A percentile compares a stretch with the other conserved stretches of the same genome.
phyloP scores from a whole-genome alignment of 164 flowering plant species.

The Magnolia kwangsiensis region DNA sequence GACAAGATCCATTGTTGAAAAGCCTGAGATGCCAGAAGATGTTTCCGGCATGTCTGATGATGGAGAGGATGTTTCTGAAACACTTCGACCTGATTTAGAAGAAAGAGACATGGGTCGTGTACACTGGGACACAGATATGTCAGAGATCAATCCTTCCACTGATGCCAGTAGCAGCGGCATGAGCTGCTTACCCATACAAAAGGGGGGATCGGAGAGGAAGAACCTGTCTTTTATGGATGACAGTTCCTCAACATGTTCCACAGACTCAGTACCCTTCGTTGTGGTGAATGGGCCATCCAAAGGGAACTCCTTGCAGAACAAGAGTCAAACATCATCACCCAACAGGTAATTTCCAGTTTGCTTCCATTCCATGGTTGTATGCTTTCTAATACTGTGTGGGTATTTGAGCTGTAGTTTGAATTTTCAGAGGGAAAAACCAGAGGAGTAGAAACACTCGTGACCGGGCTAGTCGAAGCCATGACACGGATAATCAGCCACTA shows the following conservation, averaged over 20 bases:
- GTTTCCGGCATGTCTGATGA: slow-evolving; percentile 74
- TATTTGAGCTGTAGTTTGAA: slow-evolving; percentile 6
- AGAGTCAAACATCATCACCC: slow-evolving; percentile 43
- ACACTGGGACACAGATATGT: slow-evolving; percentile 85
- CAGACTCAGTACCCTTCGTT: slow-evolving; percentile 80
- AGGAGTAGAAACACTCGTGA: slow-evolving; percentile 35
- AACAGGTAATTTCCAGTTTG: slow-evolving; percentile 49
- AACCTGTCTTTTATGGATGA: slow-evolving; percentile 71
- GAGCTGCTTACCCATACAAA: slow-evolving; percentile 41
- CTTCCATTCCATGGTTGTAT: background rate
- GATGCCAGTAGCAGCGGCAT: slow-evolving; percentile 56
- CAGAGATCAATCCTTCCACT: slow-evolving; percentile 59
- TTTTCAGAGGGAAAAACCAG: slow-evolving; percentile 57
- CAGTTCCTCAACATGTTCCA: slow-evolving; percentile 94
- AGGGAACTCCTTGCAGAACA: slow-evolving; percentile 43
- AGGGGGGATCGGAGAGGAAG: slow-evolving; percentile 56
- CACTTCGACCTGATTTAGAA: slow-evolving; percentile 71
- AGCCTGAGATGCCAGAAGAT: slow-evolving; percentile 54
- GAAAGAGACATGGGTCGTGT: slow-evolving; percentile 70
- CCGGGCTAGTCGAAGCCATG: slow-evolving; percentile 34
- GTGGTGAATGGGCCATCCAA: slow-evolving; percentile 54
- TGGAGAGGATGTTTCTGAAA: slow-evolving; percentile 53
- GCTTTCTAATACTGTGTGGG: background rate
- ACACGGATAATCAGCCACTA: slow-evolving; percentile 38
- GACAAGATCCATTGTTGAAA: slow-evolving; percentile 38